Base-by-base conservation (phyloP, 2,329 filamentous ascomycete genomes). In the Lecanicillium sp. region DNA sequence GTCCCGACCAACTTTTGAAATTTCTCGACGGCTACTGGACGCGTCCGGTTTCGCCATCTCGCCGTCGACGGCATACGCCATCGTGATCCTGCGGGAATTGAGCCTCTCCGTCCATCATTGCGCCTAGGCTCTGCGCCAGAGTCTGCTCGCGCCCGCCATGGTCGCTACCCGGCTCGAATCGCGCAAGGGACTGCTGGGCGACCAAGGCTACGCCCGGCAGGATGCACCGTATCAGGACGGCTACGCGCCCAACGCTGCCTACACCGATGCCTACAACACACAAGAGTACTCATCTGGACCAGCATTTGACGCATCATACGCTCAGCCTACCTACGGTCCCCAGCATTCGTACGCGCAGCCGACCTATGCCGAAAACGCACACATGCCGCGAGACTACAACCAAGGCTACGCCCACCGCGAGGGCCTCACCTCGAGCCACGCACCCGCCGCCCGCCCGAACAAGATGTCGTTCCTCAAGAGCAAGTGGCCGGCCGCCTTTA, bases 401-500 rank as follows among this genome's bases (percentile, higher is more conserved):
- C 54, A 62, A 34, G 55, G 57, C 20, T 62, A 61, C 44, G 61
- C 61, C 17, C 55, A 58, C 36, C 58, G 62, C 34, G 57, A 65
- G 47, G 62, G 58, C 30, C 41, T 63, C 28, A 49, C 55, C 11
- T 60, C 62, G 14, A 49, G 50, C 22, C 52, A 55, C 11, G 49
- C 59, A 13, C 44, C 47, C 31, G 58, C 57, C 41, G 55, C 59
- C 22, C 49, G 54, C 31, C 50, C 49, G 29, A 52, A 52, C 43
- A 55, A 46, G 40, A 52, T 89, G 68, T 90, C 88, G 57, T 78
- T 84, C 51, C 82, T 94, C 51, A 85, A 80, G 57, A 84, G 85
- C 41, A 77, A 74, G 55, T 98, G 92, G 90, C 88, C 89, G 13
- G 90, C 87, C 71, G 69, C 79, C 45, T 97, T 97, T 58, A 78